These are phyloP conservation scores for Cylindrotheca closterium DNA, from an alignment of 108 stramenopile species.

Conservation along the genomic window DNA sequence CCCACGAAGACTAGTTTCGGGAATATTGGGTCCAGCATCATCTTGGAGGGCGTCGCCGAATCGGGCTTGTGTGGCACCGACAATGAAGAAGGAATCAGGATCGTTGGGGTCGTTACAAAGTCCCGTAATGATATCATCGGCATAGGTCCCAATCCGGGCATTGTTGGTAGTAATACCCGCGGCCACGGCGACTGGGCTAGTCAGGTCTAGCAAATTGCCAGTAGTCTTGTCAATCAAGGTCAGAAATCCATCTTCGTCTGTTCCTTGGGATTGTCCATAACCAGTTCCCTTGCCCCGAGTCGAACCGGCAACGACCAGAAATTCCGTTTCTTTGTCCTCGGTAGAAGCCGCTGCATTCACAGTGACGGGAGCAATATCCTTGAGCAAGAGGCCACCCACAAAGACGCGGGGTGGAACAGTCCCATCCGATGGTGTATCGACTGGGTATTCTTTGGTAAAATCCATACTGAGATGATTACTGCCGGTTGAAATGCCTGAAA, in stretches of 20 bases:
- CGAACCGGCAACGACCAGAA: conserved; percentile 22
- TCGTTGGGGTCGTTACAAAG: conserved; percentile 25
- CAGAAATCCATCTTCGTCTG: conserved; percentile 31
- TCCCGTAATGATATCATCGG: conserved; percentile 22
- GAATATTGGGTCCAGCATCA: neutral
- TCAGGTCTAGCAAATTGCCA: conserved; percentile 11
- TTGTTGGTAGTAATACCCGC: neutral
- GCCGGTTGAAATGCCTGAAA: conserved; percentile 19
- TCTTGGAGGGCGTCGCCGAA: conserved; percentile 1
- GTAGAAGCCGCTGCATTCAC: neutral
- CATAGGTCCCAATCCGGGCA: conserved; percentile 10
- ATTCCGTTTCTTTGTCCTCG: neutral
- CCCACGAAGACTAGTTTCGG: conserved; percentile 7
- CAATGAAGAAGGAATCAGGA: conserved; percentile 21
- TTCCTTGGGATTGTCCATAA: conserved; percentile 14
- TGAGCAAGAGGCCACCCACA: conserved; percentile 22
- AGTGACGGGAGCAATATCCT: neutral
- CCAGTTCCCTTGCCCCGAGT: conserved; percentile 14
- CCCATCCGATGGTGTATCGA: neutral
- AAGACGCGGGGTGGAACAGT: conserved; percentile 6
- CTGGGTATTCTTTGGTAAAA: conserved; percentile 23
- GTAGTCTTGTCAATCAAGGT: conserved; percentile 2
- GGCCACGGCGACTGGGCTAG: neutral
- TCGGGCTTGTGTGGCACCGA: conserved; percentile 16
- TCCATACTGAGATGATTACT: neutral